Base-by-base conservation (phyloP, 495 filamentous ascomycete genomes). In the Annulohypoxylon stygium region DNA sequence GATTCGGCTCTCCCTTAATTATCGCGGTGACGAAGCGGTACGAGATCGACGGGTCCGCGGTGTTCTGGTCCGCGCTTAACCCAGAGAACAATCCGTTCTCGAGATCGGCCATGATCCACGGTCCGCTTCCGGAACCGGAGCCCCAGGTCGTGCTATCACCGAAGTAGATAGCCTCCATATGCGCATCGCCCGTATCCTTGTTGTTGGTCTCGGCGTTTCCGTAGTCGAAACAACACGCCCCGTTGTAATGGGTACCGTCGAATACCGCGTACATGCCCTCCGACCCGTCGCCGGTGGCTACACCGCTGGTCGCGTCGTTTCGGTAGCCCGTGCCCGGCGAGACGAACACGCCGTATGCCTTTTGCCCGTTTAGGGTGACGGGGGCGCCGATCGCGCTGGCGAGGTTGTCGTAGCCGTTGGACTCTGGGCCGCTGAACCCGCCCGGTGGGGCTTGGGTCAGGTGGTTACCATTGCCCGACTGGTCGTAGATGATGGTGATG, bases 401-500 rank as follows among this genome's bases (percentile, higher is more conserved):
- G 6, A 54, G 12, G 25, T 54, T 54, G 25, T 54, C 50, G 25
- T 54, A 54, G 50, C 50, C 50, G 12, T 54, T 54, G 25, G 50
- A 5, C 30, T 33, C 50, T 8, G 50, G 50, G 2, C 50, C 50
- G 10, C 14, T 33, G 25, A 54, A 54, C 0, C 50, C 50, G 11
- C 50, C 50, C 10, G 50, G 50, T 1, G 50, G 50, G 30, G 50
- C 50, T 12, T 54, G 50, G 10, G 50, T 54, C 11, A 54, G 50
- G 25, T 54, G 50, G 50, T 54, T 54, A 8, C 50, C 50, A 11
- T 54, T 54, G 11, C 50, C 50, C 11, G 50, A 54, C 25, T 54
- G 50, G 12, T 54, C 50, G 50, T 54, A 54, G 50, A 54, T 54
- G 25, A 54, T 54, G 50, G 50, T 54, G 50, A 54, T 54, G 50